Evolutionary conservation across 768 basidiomycete species (phyloP).

Genomic region (Lentinus brumalis): DNA sequence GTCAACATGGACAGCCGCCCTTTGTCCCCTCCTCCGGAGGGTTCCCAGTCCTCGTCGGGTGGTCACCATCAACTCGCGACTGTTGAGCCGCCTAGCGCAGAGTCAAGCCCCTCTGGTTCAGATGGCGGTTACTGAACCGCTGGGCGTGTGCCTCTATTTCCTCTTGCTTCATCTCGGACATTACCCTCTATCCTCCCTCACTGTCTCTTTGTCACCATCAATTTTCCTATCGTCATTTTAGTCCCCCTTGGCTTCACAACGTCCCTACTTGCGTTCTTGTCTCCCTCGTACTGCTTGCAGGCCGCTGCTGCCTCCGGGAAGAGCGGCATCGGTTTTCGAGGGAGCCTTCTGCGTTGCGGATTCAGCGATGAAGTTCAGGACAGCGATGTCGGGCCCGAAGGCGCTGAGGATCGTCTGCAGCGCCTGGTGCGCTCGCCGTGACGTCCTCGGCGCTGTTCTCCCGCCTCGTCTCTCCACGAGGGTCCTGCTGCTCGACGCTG

Average conservation of each 20-base stretch:
- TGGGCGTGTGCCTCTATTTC: slow-evolving; percentile 1
- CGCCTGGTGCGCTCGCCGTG: slow-evolving; percentile 34
- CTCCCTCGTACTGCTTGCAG: slow-evolving; percentile 36
- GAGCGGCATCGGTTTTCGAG: slow-evolving; percentile 9
- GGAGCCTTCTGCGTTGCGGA: slow-evolving; percentile 2
- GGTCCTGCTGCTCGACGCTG: slow-evolving; percentile 41
- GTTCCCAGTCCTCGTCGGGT: slow-evolving; percentile 33
- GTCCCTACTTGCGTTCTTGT: slow-evolving; percentile 32
- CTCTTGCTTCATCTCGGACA: slow-evolving; percentile 20
- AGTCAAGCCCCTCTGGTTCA: slow-evolving; percentile 48
- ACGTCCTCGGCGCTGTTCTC: slow-evolving; percentile 17
- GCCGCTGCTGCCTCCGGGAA: slow-evolving; percentile 15
- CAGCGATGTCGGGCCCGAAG: slow-evolving; percentile 28
- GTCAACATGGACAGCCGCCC: slow-evolving; percentile 50
- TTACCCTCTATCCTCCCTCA: slow-evolving; percentile 17
- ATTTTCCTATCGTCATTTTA: slow-evolving; percentile 23
- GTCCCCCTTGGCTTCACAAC: slow-evolving; percentile 28
- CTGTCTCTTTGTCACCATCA: slow-evolving; percentile 21
- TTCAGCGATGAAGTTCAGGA: slow-evolving; percentile 20
- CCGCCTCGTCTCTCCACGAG: slow-evolving; percentile 25
- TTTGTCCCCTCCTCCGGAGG: slow-evolving; percentile 67
- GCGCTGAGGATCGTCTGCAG: slow-evolving; percentile 35
- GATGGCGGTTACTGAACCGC: slow-evolving; percentile 35
- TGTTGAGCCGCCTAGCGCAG: slow-evolving; percentile 61
- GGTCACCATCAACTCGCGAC: slow-evolving; percentile 47